Evolutionary conservation across 2,329 filamentous ascomycete genomes (phyloP), one percentile per base, ranked within the genome.

Genomic region (Fusarium tricinctum): DNA sequence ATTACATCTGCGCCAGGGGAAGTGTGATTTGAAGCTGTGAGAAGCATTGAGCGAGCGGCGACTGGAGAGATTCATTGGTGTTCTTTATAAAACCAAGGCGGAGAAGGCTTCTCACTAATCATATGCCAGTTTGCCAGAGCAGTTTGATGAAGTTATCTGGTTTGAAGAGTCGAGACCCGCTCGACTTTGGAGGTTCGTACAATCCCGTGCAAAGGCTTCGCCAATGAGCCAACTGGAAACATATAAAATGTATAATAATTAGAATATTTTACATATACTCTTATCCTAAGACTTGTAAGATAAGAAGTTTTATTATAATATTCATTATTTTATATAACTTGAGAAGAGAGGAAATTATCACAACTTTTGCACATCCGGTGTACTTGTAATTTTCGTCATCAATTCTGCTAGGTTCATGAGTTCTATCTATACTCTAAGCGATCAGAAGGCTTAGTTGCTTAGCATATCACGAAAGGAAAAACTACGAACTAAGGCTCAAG

Each of bases 31-130:
- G 28, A 30, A n/a, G 14, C 20, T 69, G n/a, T 40, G 61, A 23
- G 42, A 66, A 39, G 48, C 45, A 3, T 22, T 69, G 23, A 28
- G 39, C 15, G 40, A 62, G 23, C 30, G 40, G 10, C 48, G 45
- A 5, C 45, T 66, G 13, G 66, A 69, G 52, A 54, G 61, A n/a
- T 69, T 66, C 22, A 69, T 69, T 14, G 52, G 66, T 13, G 62
- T 69, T 17, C 9, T 69, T 33, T 70, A 67, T 6, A 70, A 48
- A 38, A 57, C 52, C 9, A 39, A 51, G 13, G 67, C 52, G 6
- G 66, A 66, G 19, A 66, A 57, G 52, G 56, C 46, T n/a, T 69
- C 56, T 3, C 66, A 69, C 49, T 69, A 69, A 38, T 67, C 61
- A 12, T 49, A 61, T 35, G 61, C 66, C 4, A 30, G 58, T 19